Conservation (phyloP, 164 flowering plant species). For the Vitis riparia region DNA sequence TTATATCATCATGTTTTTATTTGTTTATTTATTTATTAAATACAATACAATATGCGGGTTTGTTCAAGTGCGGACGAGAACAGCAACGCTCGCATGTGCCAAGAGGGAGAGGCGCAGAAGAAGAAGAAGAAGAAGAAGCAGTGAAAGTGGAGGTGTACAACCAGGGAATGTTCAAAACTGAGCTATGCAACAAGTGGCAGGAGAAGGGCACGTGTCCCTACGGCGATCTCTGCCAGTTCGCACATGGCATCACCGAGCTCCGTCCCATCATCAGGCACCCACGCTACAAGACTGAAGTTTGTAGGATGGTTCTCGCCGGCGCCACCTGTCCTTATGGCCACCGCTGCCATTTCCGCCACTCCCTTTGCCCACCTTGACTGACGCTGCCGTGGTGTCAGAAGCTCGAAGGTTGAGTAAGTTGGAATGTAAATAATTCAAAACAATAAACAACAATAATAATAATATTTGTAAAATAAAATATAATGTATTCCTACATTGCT, state of each 20-base stretch:
- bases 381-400: no score
- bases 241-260: slow-evolving; percentile 39
- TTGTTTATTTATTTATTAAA: no score
- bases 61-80: no score
- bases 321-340: slow-evolving; percentile 40
- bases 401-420: slow-evolving; percentile 8
- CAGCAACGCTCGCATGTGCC: slow-evolving; percentile 25
- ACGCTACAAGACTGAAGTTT: slow-evolving; percentile 37
- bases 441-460: no score
- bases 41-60: no score
- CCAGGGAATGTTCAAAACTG: slow-evolving; percentile 44
- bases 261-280: slow-evolving; percentile 46
- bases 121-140: slow-evolving; percentile 14
- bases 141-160: slow-evolving; percentile 30
- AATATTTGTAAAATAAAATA: no score
- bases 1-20: no score
- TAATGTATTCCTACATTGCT: no score
- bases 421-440: no score
- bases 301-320: slow-evolving; percentile 37
- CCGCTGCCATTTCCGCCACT: slow-evolving; percentile 47
- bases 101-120: not conserved
- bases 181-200: slow-evolving; percentile 49
- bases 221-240: slow-evolving; percentile 36
- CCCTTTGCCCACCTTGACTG: slow-evolving; percentile 8
- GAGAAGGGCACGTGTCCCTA: slow-evolving; percentile 44